Evolutionary conservation across 2,329 filamentous ascomycete species (phyloP).

Genomic region (Fusarium sp.): DNA sequence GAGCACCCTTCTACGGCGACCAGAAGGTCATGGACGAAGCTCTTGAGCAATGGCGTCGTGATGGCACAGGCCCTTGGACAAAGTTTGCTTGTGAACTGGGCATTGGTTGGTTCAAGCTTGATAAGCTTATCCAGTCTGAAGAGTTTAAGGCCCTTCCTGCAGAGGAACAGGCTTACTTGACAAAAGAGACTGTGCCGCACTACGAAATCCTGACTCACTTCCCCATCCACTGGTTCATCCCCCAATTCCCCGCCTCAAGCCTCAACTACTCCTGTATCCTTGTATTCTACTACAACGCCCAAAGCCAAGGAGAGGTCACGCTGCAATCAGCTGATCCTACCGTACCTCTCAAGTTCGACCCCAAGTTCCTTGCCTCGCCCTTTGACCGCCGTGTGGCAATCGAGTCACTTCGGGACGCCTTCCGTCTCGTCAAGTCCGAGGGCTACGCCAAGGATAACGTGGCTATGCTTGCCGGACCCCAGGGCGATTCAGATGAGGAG

Average conservation of each 20-base stretch:
- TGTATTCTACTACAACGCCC: constrained; percentile 68
- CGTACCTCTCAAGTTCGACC: constrained; percentile 67
- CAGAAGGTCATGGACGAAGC: constrained; percentile 60
- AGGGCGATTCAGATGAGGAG: constrained; percentile 67
- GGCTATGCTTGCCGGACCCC: constrained; percentile 59
- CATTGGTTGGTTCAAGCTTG: constrained; percentile 63
- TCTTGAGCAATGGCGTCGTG: constrained; percentile 63
- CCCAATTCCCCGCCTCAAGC: constrained; percentile 54
- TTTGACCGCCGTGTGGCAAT: constrained; percentile 69
- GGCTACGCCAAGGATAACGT: constrained; percentile 62
- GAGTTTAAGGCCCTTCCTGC: constrained; percentile 67
- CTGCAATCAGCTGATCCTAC: constrained; percentile 68
- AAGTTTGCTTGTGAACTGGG: constrained; percentile 57
- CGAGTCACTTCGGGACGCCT: constrained; percentile 62
- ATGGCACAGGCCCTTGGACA: constrained; percentile 59
- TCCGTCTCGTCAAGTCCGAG: constrained; percentile 59
- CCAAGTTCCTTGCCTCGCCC: constrained; percentile 66
- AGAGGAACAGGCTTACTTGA: constrained; percentile 61
- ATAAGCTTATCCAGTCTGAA: constrained; percentile 55
- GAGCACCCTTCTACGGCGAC: constrained; percentile 63
- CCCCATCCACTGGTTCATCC: constrained; percentile 60
- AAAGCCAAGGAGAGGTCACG: constrained; percentile 66
- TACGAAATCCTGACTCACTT: constrained; percentile 69
- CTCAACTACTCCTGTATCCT: constrained; percentile 62
- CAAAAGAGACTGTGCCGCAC: constrained; percentile 67